phyloP scores from a whole-genome alignment of 257 asterid species.

The Nemophila menziesii region DNA sequence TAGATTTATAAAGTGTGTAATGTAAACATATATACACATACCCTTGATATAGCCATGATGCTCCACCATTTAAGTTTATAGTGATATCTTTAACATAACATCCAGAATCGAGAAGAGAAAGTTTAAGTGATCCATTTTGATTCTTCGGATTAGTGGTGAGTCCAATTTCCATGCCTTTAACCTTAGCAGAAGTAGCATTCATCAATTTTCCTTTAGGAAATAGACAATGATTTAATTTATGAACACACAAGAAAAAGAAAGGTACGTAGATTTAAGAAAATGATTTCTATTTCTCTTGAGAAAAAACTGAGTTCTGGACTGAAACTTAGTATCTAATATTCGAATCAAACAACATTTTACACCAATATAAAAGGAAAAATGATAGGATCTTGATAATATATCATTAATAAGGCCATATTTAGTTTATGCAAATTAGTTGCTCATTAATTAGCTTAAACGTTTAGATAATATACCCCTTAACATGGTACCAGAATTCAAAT shows the following conservation, averaged over 20 bases:
- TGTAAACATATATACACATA: slow-evolving; percentile 14
- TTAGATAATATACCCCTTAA: too few species aligned
- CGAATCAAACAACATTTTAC: too few species aligned
- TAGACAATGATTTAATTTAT: not conserved
- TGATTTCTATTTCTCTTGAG: not conserved
- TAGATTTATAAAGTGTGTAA: too few species aligned
- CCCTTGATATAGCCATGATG: slow-evolving; percentile 99
- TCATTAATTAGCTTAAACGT: too few species aligned
- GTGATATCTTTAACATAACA: slow-evolving; percentile 59
- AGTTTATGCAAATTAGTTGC: too few species aligned
- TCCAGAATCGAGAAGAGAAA: slow-evolving; percentile 68
- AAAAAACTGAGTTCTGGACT: too few species aligned
- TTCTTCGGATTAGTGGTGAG: slow-evolving; percentile 49
- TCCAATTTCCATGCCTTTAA: slow-evolving; percentile 74
- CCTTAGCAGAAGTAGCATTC: slow-evolving; percentile 33
- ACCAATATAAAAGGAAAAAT: not conserved
- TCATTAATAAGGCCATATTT: not conserved
- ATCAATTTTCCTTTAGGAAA: slow-evolving; percentile 11
- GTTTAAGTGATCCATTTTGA: slow-evolving; percentile 52
- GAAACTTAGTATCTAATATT: too few species aligned
- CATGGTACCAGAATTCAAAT: too few species aligned
- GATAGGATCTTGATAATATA: too few species aligned
- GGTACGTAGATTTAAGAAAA: not conserved
- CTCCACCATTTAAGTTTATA: slow-evolving; percentile 84
- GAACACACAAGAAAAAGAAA: slow-evolving; percentile 8